phyloP scores from a whole-genome alignment of 495 filamentous ascomycete species.

The Neurospora sp. region DNA sequence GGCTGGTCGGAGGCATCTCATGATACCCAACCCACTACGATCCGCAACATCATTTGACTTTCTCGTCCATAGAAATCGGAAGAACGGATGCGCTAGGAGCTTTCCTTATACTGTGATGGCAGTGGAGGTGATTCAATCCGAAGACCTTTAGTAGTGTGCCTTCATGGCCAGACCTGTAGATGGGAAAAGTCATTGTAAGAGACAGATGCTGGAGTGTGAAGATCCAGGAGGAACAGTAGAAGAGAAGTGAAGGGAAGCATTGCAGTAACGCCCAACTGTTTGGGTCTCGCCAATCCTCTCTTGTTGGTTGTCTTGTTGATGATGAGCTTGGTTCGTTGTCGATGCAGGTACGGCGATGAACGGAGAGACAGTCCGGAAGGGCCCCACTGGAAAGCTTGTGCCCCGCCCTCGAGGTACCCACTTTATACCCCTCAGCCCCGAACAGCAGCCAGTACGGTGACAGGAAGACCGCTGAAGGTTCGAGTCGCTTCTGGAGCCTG shows the following conservation, averaged over 20 bases:
- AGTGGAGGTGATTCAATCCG: neutral
- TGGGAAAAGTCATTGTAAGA: neutral
- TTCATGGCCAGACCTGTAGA: neutral
- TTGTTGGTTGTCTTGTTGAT: neutral
- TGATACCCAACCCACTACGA: neutral
- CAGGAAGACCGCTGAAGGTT: slow-evolving; percentile 9
- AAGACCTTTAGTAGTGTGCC: neutral
- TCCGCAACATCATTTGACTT: neutral
- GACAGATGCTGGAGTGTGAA: neutral
- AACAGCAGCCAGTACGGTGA: neutral
- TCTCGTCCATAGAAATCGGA: neutral
- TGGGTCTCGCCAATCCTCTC: neutral
- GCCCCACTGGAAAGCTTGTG: neutral
- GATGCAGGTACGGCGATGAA: neutral
- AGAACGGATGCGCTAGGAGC: neutral
- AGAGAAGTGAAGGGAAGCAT: neutral
- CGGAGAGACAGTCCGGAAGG: neutral
- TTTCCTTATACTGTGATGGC: neutral
- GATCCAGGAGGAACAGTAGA: neutral
- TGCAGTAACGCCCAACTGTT: neutral
- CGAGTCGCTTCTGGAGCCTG: slow-evolving; percentile 15
- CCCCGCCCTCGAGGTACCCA: neutral
- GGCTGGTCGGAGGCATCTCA: neutral
- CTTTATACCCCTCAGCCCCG: neutral
- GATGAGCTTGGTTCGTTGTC: neutral